phyloP scores from a whole-genome alignment of 176 grass and related monocot genomes.

The Thinopyrum elongatum region DNA sequence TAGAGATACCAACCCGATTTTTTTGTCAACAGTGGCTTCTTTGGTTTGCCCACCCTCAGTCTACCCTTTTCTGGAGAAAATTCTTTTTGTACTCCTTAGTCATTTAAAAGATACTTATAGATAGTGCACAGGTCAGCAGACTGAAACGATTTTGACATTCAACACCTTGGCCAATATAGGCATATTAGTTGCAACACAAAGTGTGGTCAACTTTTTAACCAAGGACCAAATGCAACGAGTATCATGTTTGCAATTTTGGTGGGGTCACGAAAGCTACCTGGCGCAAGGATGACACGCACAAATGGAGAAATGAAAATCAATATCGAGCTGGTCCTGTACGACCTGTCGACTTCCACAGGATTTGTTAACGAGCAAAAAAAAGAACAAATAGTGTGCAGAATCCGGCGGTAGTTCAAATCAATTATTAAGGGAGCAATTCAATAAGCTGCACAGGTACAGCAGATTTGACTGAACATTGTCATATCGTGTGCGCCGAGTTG shows the following conservation, averaged over 20 bases:
- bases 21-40: not conserved
- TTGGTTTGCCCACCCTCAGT: not conserved
- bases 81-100: not conserved
- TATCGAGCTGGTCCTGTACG: not conserved
- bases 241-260: not conserved
- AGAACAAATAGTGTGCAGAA: not conserved
- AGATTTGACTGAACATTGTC: not conserved
- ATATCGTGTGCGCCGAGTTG: not conserved
- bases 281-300: too few relatives aligned
- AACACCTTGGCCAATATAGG: not conserved
- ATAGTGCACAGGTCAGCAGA: not conserved
- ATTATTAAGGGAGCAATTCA: not conserved
- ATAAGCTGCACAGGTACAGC: not conserved
- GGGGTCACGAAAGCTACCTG: not conserved
- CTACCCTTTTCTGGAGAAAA: too few relatives aligned
- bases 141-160: not conserved
- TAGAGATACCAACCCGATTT: not conserved
- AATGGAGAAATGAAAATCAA: not conserved
- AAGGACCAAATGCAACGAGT: not conserved
- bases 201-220: not conserved
- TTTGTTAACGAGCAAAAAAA: not conserved
- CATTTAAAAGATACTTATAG: not conserved
- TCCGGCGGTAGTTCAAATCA: not conserved
- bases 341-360: not conserved
- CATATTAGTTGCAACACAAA: not conserved